Evolutionary conservation across 805 yeast species (phyloP).

Genomic region (Cyberlindnera euphorbiae): DNA sequence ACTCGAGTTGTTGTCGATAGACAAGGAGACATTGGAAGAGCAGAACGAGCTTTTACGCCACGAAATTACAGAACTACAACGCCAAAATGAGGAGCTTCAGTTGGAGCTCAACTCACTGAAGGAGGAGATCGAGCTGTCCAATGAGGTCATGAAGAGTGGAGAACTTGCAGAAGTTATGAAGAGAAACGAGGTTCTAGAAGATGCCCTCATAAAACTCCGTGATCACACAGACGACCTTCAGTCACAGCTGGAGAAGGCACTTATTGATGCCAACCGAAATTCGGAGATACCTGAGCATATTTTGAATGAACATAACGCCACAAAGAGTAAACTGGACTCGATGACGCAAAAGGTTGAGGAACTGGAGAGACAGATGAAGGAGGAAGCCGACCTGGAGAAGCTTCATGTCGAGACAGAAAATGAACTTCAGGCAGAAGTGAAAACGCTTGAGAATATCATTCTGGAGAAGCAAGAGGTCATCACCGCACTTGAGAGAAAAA

Average conservation of each 20-base stretch:
- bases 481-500: slow-evolving; percentile 9
- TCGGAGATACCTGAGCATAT: slow-evolving; percentile 32
- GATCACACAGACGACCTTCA: slow-evolving; percentile 28
- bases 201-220: slow-evolving; percentile 34
- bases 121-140: slow-evolving; percentile 11
- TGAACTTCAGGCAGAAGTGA: slow-evolving; percentile 38
- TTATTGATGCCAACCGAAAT: slow-evolving; percentile 24
- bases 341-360: slow-evolving; percentile 39
- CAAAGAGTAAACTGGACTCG: slow-evolving; percentile 29
- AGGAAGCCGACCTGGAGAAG: slow-evolving; percentile 46
- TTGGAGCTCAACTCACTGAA: slow-evolving; percentile 8
- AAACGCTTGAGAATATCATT: slow-evolving; percentile 20
- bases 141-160: background rate
- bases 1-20: slow-evolving; percentile 35
- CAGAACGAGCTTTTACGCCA: slow-evolving; percentile 28
- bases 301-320: slow-evolving; percentile 29
- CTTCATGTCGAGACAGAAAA: slow-evolving; percentile 38
- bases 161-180: slow-evolving; percentile 11
- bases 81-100: slow-evolving; percentile 7
- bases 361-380: slow-evolving; percentile 43
- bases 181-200: slow-evolving; percentile 36
- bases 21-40: slow-evolving; percentile 38
- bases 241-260: slow-evolving; percentile 24
- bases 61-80: slow-evolving; percentile 15
- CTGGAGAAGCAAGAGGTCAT: slow-evolving; percentile 13